Base-by-base conservation (phyloP, 2,329 filamentous ascomycete genomes). In the Monosporascus cannonballus region DNA sequence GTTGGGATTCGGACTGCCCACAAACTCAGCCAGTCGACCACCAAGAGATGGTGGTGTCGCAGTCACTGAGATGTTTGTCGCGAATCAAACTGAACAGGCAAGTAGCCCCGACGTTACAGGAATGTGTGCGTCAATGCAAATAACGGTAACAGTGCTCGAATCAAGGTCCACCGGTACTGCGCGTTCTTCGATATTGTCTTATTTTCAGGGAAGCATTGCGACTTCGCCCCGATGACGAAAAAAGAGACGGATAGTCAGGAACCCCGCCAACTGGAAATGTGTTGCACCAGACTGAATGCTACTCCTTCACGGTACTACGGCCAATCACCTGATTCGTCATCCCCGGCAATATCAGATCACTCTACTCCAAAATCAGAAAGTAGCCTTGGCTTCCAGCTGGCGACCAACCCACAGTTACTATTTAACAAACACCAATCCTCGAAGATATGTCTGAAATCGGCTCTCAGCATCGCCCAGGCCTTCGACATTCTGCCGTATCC, bases 131-230 rank as follows among this genome's bases (percentile, higher is more conserved):
- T 56, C 61, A 48, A 64, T 48, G 9, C 45, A 24, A 14, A 6
- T 25, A 51, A 49, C 24, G 27, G 49, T 38, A 25, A 25, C 47
- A 78, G 76, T 61, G 76, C 76, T 11, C 67, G 76, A 15, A 77
- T 78, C 56, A 79, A 79, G 57, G 60, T 78, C 3, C 76, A 80
- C 56, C 72, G 77, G 1, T 79, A 77, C 59, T 73, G 71, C 55
- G 77, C 77, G 8, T 80, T 80, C 61, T 73, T 69, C 45, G 76
- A 79, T 55, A 64, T 73, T 6, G 76, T 76, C 2, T 68, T 79
- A 20, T 80, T 80, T 59, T 67, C 70, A 0, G 69, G 70, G 27
- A 76, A 74, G 51, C 73, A 78, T 56, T 80, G 76, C 61, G 76
- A 79, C 52, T 69, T 79, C 15, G 67, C 68, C 51, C 64, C 67